These are phyloP conservation scores for Solanum hybrid DNA, from an alignment of 305 asterid species.

Conservation along the genomic window DNA sequence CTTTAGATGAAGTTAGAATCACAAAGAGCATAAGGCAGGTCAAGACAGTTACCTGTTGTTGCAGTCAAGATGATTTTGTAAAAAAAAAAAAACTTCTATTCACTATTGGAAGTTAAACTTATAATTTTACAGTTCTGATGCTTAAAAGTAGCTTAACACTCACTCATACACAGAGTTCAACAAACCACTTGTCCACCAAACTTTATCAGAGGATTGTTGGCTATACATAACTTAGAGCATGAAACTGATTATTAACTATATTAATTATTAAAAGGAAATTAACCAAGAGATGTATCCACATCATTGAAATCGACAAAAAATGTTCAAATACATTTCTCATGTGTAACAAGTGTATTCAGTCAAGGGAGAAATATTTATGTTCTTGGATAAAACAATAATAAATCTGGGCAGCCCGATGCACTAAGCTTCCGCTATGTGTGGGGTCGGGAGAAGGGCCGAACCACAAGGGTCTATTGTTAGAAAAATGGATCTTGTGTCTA, in stretches of 20 bases:
- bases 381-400: not conserved
- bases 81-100: not conserved
- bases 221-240: not conserved
- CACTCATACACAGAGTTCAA: not conserved
- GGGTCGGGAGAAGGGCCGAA: not conserved
- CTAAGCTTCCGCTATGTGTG: not conserved
- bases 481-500: not conserved
- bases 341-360: not conserved
- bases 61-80: not conserved
- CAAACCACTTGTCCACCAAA: not conserved
- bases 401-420: not conserved
- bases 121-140: not conserved
- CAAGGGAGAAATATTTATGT: not conserved
- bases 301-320: not conserved
- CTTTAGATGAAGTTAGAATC: not conserved
- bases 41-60: not conserved
- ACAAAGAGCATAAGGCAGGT: not conserved
- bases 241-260: not conserved
- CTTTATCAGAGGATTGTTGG: not conserved
- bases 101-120: not conserved
- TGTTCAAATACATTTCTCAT: not conserved
- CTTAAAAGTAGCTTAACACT: not conserved
- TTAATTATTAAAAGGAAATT: not conserved
- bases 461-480: not conserved
- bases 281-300: not conserved